Percentiles rank a stretch among this genome's conserved stretches.
Conservation (phyloP, 2,329 filamentous ascomycete species). For the Endothia cerciana region DNA sequence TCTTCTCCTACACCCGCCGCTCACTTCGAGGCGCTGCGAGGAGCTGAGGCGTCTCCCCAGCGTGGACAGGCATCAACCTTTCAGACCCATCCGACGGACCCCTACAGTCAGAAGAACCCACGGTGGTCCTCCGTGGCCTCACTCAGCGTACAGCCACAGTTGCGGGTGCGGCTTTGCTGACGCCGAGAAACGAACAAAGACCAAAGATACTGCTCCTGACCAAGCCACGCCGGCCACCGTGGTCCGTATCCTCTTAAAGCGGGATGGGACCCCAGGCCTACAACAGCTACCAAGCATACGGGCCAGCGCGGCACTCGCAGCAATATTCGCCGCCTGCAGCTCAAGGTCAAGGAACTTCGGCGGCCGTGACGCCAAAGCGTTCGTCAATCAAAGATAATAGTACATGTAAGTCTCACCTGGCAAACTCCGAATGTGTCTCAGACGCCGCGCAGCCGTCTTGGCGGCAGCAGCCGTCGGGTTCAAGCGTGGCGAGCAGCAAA, state of each 20-base stretch:
- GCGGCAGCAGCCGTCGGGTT: no score
- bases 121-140: neutral
- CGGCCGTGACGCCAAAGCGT: neutral
- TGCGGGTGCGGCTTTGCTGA: neutral
- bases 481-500: neutral
- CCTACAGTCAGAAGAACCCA: neutral
- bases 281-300: neutral
- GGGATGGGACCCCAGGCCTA: neutral
- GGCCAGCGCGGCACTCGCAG: neutral
- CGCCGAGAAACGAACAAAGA: neutral
- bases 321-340: neutral
- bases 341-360: neutral
- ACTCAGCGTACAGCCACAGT: conserved; percentile 4
- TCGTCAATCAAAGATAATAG: neutral
- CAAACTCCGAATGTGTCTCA: neutral
- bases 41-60: neutral
- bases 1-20: neutral
- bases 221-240: no score
- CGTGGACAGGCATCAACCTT: neutral
- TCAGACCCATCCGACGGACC: neutral
- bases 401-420: conserved; percentile 9
- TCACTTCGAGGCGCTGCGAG: neutral
- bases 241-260: neutral
- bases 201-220: no score
- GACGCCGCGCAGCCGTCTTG: neutral